Evolutionary conservation across 306 rosid genomes (phyloP).

Genomic region (Pueraria montana): DNA sequence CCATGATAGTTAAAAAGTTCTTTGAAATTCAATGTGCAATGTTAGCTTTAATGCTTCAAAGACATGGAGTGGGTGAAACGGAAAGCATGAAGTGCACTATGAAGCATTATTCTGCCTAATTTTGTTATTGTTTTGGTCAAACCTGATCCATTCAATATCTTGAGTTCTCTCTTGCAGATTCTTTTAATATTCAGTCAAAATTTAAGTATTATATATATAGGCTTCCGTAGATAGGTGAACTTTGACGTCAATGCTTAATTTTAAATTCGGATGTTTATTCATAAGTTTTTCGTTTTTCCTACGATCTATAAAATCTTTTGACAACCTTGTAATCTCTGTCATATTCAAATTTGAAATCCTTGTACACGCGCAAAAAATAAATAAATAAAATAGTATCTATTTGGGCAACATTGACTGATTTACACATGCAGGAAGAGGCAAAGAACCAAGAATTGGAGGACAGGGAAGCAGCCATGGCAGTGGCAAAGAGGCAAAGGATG

Average conservation of each 20-base stretch:
- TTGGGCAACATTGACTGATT: constrained; percentile 29
- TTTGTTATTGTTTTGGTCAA: not conserved
- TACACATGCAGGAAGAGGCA: constrained; percentile 71
- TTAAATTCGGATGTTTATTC: constrained; percentile 29
- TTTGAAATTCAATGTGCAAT: constrained; percentile 9
- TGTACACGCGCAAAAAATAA: not conserved
- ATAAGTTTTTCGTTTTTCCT: not conserved
- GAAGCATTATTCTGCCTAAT: constrained; percentile 2
- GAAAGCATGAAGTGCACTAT: constrained; percentile 28
- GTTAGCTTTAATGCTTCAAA: not conserved
- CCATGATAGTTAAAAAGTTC: constrained; percentile 4
- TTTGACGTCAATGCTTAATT: constrained; percentile 13
- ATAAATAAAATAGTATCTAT: not conserved
- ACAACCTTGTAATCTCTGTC: not conserved
- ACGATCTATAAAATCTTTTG: constrained; percentile 17
- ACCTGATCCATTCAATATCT: constrained; percentile 6
- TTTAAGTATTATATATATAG: not conserved
- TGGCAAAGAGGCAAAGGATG: constrained; percentile 77
- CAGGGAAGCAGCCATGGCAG: constrained; percentile 72
- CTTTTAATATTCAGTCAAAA: constrained; percentile 8
- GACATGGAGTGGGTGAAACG: constrained; percentile 34
- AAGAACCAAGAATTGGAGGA: constrained; percentile 65
- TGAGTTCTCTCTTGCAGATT: constrained; percentile 12
- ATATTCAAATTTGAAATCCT: not conserved
- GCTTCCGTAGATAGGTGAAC: constrained; percentile 11